A percentile compares a stretch with the other conserved stretches of the same genome.
Evolutionary conservation across 768 basidiomycete genomes (phyloP).

Genomic region (Amanita pseudoporphyria): DNA sequence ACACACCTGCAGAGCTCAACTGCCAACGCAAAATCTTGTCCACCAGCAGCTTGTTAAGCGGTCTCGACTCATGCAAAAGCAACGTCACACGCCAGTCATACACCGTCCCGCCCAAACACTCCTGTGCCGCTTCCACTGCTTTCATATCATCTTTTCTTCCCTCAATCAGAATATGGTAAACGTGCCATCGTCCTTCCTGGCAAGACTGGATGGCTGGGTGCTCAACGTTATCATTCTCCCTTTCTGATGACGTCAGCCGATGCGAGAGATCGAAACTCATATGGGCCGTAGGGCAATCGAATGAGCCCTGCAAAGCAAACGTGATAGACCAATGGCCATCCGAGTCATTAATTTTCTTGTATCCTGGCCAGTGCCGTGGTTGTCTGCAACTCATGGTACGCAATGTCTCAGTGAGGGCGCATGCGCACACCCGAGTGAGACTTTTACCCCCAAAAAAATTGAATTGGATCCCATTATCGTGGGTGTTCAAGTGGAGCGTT

Average conservation of each 20-base stretch:
- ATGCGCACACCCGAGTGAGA: too few species aligned
- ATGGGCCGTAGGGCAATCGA: conserved; percentile 1
- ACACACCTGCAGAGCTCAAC: conserved; percentile 3
- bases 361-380: conserved; percentile 1
- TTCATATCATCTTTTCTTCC: conserved; percentile 2
- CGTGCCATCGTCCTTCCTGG: conserved; percentile 4
- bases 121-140: not conserved
- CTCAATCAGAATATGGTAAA: conserved; percentile 1
- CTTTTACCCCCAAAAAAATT: too few species aligned
- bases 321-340: conserved; percentile 4
- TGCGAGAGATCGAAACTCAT: conserved; percentile 4
- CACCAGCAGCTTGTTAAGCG: conserved; percentile 1
- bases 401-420: not conserved
- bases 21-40: conserved; percentile 1
- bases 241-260: not conserved
- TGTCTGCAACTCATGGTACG: not conserved
- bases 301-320: conserved; percentile 5
- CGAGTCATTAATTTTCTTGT: not conserved
- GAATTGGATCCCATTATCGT: not conserved
- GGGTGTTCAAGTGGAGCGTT: too few species aligned
- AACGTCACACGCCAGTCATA: conserved; percentile 4
- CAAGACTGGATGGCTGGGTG: not conserved
- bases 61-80: conserved; percentile 4
- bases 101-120: not conserved
- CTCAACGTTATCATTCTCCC: too few species aligned